These are phyloP conservation scores for Mycosphaerella arachidis DNA, from an alignment of 2,329 filamentous ascomycete genomes.

Conservation along the genomic window DNA sequence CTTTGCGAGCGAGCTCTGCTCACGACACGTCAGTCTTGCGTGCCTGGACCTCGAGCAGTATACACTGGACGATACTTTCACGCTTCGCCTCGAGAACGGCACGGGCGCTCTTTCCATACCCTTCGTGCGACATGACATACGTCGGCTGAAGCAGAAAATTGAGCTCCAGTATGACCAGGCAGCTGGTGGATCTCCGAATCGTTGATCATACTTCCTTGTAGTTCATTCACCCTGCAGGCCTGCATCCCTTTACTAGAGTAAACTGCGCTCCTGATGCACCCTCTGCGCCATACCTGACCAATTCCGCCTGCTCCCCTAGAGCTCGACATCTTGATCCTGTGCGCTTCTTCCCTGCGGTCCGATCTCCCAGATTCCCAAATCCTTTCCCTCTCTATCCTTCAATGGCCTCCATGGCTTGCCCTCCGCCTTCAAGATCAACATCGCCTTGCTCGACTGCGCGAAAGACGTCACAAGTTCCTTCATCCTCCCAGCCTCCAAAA, in stretches of 20 bases:
- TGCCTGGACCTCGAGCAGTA: background rate
- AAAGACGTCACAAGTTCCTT: constrained; percentile 53
- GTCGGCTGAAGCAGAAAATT: background rate
- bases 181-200: background rate
- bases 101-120: background rate
- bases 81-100: background rate
- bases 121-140: background rate
- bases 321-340: constrained; percentile 1
- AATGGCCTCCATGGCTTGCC: constrained; percentile 40
- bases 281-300: background rate
- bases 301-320: constrained; percentile 2
- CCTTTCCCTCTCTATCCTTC: constrained; percentile 41
- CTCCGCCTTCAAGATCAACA: constrained; percentile 49
- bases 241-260: background rate
- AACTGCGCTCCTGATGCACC: background rate
- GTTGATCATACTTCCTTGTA: background rate
- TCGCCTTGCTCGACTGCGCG: constrained; percentile 70
- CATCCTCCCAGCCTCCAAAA: constrained; percentile 41
- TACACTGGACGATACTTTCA: background rate
- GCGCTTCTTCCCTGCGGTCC: constrained; percentile 21
- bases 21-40: background rate
- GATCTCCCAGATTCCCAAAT: constrained; percentile 42
- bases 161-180: background rate
- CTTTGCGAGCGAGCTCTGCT: background rate
- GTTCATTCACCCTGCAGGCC: background rate